A percentile compares a stretch with the other conserved stretches of the same genome.
These are phyloP conservation scores for Aspergillus versicolor DNA, from an alignment of 2,329 filamentous ascomycete genomes.

Conservation along the genomic window DNA sequence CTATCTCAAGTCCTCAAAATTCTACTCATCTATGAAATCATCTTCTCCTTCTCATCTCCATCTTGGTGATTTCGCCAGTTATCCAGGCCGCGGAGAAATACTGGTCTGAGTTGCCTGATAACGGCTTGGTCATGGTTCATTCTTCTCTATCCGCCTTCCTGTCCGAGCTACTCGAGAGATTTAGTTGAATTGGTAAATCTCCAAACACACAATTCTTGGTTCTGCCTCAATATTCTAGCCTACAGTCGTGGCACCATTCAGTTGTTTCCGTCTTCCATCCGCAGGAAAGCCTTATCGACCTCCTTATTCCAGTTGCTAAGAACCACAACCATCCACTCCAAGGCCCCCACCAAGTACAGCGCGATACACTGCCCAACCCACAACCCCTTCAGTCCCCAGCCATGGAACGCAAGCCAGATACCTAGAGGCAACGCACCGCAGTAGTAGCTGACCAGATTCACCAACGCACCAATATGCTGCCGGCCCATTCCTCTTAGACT, in stretches of 20 bases:
- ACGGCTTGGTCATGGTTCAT: not conserved
- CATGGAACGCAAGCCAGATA: conserved; percentile 80
- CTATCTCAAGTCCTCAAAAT: not conserved
- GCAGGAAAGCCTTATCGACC: conserved; percentile 67
- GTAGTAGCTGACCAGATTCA: conserved; percentile 84
- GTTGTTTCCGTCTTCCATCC: conserved; percentile 57
- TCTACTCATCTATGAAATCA: not conserved
- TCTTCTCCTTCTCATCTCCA: not conserved
- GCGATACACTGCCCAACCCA: conserved; percentile 84
- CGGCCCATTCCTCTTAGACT: conserved; percentile 78
- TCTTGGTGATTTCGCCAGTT: not conserved
- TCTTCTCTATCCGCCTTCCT: conserved; percentile 20
- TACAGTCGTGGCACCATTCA: conserved; percentile 8
- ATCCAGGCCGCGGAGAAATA: not conserved
- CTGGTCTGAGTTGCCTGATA: not conserved
- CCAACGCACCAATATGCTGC: conserved; percentile 78
- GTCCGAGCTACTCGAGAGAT: conserved; percentile 46
- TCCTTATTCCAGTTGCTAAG: conserved; percentile 75
- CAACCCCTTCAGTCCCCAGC: conserved; percentile 76
- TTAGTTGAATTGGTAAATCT: conserved; percentile 21
- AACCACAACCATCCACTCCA: conserved; percentile 79
- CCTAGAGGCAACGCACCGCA: conserved; percentile 76
- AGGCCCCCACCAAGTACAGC: conserved; percentile 72
- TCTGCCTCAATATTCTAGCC: not conserved
- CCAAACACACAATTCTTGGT: not conserved